A percentile compares a stretch with the other conserved stretches of the same genome.
These are phyloP conservation scores for Suhomyces bolitotheri DNA, from an alignment of 1,139 yeast species.

Conservation along the genomic window DNA sequence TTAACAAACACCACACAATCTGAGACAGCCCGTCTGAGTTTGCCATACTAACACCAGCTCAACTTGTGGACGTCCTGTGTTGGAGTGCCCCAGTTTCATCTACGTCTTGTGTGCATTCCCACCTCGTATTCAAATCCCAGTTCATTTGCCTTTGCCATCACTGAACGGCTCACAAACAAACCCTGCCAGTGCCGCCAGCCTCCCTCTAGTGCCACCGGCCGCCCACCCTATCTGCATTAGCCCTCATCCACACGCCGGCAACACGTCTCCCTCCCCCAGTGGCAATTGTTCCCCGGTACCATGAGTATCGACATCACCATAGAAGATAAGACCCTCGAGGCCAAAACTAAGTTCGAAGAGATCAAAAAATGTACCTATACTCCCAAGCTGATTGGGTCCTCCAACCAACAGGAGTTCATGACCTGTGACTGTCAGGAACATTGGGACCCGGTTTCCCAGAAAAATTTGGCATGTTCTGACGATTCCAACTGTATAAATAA, in stretches of 20 bases:
- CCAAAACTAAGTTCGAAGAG: slow-evolving; percentile 55
- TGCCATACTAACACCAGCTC: no score
- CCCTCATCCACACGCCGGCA: neutral
- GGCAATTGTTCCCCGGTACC: neutral
- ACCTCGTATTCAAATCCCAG: no score
- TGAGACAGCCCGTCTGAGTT: no score
- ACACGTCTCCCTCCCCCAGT: slow-evolving; percentile 1
- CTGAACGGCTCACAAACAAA: no score
- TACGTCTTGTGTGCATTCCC: no score
- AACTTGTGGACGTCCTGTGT: no score
- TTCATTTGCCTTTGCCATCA: no score
- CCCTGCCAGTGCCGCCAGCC: no score
- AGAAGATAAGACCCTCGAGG: slow-evolving; percentile 67
- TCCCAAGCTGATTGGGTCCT: slow-evolving; percentile 57
- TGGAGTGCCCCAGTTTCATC: no score
- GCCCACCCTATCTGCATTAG: no score
- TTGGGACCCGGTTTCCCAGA: slow-evolving; percentile 34
- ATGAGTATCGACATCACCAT: neutral
- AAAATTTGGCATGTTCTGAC: slow-evolving; percentile 77
- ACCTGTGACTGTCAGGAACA: slow-evolving; percentile 80
- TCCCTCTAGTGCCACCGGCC: no score
- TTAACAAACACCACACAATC: no score
- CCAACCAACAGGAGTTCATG: slow-evolving; percentile 77
- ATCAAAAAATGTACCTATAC: slow-evolving; percentile 63
- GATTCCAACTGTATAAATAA: slow-evolving; percentile 90